Percentiles rank a stretch among this genome's conserved stretches.
phyloP scores from a whole-genome alignment of 2,329 filamentous ascomycete genomes.

The Tolypocladium tropicale region DNA sequence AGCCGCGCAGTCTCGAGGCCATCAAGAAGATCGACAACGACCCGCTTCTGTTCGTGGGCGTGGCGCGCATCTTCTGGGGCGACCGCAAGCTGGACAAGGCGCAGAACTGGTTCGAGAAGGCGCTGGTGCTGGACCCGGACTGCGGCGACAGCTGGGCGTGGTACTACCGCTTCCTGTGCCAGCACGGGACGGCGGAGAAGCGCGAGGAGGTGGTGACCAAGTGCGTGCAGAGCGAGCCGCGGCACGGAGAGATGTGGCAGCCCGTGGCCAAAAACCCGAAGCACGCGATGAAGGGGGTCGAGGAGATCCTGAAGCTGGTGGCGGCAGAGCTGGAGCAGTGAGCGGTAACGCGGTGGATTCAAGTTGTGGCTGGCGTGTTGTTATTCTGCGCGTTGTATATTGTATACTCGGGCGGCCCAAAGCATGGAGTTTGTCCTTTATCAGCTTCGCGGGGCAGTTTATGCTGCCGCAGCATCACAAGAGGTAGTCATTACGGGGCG shows the following conservation, averaged over 20 bases:
- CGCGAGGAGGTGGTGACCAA: slow-evolving; percentile 72
- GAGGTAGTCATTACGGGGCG: not conserved
- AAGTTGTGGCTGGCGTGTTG: not conserved
- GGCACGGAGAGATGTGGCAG: slow-evolving; percentile 91
- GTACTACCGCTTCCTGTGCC: slow-evolving; percentile 88
- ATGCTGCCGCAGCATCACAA: not conserved
- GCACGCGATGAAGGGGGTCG: slow-evolving; percentile 63
- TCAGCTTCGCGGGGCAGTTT: not conserved
- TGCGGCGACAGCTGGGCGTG: slow-evolving; percentile 92
- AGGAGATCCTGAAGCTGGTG: slow-evolving; percentile 77
- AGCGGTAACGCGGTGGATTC: not conserved
- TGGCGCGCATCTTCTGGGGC: slow-evolving; percentile 91
- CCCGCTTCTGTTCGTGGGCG: slow-evolving; percentile 76
- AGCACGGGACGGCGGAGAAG: slow-evolving; percentile 95
- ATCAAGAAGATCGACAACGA: slow-evolving; percentile 97
- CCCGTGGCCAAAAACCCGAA: slow-evolving; percentile 72
- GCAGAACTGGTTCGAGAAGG: slow-evolving; percentile 95
- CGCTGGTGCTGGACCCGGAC: slow-evolving; percentile 77
- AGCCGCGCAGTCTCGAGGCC: slow-evolving; percentile 81
- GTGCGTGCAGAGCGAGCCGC: slow-evolving; percentile 73
- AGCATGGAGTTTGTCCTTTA: not conserved
- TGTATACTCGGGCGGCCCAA: not conserved
- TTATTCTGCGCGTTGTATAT: not conserved
- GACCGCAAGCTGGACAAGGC: slow-evolving; percentile 90
- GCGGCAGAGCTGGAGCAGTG: slow-evolving; percentile 35